phyloP scores from a whole-genome alignment of 2,329 filamentous ascomycete genomes.

The Passalora sequoiae region DNA sequence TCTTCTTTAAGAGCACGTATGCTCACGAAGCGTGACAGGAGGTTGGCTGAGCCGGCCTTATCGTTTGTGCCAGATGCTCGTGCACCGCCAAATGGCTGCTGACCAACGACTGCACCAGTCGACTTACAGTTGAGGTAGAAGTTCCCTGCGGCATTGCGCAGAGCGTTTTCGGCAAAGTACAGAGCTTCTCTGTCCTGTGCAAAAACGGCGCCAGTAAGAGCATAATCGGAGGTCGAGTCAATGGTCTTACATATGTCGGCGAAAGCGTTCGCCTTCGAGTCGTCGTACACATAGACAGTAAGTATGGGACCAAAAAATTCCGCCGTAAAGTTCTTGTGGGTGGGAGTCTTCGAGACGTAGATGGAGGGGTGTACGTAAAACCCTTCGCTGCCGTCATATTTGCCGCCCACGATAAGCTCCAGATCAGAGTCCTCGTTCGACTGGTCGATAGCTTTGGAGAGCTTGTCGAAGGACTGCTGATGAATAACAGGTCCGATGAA shows the following conservation, averaged over 20 bases:
- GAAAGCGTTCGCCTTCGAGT: slow-evolving; percentile 50
- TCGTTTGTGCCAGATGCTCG: slow-evolving; percentile 54
- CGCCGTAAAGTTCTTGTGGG: slow-evolving; percentile 67
- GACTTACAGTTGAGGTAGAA: slow-evolving; percentile 84
- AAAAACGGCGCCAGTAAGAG: slow-evolving; percentile 71
- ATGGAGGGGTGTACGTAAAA: slow-evolving; percentile 82
- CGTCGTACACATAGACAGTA: slow-evolving; percentile 71
- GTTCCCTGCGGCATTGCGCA: slow-evolving; percentile 71
- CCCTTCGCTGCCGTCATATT: slow-evolving; percentile 70
- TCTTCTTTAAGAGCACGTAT: slow-evolving; percentile 55
- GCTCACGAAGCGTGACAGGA: slow-evolving; percentile 51
- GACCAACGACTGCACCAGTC: slow-evolving; percentile 45
- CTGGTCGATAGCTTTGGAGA: slow-evolving; percentile 68
- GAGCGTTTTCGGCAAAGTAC: slow-evolving; percentile 62
- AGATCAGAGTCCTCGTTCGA: slow-evolving; percentile 72
- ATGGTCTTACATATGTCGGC: slow-evolving; percentile 57
- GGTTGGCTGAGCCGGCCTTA: slow-evolving; percentile 51
- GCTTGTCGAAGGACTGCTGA: slow-evolving; percentile 72
- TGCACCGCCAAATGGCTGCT: slow-evolving; percentile 47
- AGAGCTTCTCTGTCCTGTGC: slow-evolving; percentile 63
- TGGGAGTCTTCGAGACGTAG: slow-evolving; percentile 67
- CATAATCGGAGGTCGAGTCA: slow-evolving; percentile 70
- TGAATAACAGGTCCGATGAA: slow-evolving; percentile 89
- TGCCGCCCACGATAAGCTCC: slow-evolving; percentile 68
- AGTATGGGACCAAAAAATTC: slow-evolving; percentile 82